Percentiles rank a stretch among this genome's conserved stretches.
Conservation (phyloP, 2,329 filamentous ascomycete genomes). For the Curvularia verruculosa region DNA sequence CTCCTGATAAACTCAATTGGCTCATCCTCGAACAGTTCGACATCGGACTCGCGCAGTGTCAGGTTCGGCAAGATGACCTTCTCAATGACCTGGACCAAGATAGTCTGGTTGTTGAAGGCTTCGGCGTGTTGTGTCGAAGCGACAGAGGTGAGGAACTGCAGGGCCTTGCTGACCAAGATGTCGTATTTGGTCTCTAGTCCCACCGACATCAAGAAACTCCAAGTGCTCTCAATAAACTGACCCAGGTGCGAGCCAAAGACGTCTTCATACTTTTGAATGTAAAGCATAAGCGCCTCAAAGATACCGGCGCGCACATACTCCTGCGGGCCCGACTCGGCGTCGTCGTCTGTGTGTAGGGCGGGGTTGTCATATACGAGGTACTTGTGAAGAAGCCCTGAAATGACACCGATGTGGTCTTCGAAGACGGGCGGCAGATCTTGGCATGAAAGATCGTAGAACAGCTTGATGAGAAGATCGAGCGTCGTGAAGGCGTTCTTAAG, state of each 20-base stretch:
- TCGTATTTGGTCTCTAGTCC: constrained; percentile 92
- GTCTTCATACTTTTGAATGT: constrained; percentile 93
- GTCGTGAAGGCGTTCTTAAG: constrained; percentile 82
- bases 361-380: constrained; percentile 89
- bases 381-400: constrained; percentile 84
- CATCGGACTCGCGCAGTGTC: constrained; percentile 86
- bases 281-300: constrained; percentile 87
- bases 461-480: constrained; percentile 85
- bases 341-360: constrained; percentile 82
- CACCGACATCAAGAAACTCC: constrained; percentile 86
- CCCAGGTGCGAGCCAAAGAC: constrained; percentile 82
- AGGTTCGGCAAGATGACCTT: constrained; percentile 96
- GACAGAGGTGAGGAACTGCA: constrained; percentile 93
- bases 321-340: constrained; percentile 81
- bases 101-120: constrained; percentile 81
- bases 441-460: constrained; percentile 95
- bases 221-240: constrained; percentile 87
- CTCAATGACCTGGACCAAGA: constrained; percentile 86
- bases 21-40: constrained; percentile 97
- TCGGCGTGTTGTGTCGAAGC: constrained; percentile 77
- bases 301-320: constrained; percentile 93
- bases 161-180: constrained; percentile 87
- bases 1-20: constrained; percentile 97
- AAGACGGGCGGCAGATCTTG: constrained; percentile 95
- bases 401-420: constrained; percentile 80